Evolutionary conservation across 1,139 yeast species (phyloP).

Genomic region (Geotrichum citri-aurantii): DNA sequence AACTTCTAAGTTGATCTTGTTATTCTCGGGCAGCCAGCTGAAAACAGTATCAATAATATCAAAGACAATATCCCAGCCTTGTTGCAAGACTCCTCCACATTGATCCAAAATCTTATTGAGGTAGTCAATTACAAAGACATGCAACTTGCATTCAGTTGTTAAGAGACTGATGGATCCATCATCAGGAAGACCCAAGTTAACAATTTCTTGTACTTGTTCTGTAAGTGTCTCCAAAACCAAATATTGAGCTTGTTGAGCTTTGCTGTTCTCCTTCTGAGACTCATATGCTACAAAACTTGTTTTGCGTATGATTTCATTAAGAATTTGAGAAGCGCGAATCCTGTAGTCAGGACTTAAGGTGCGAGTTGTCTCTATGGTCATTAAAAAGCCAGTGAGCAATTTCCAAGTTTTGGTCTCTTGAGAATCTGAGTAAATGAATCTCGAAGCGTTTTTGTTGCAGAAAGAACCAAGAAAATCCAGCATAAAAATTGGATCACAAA

Average conservation of each 20-base stretch:
- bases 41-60: slow-evolving; percentile 66
- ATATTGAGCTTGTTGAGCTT: slow-evolving; percentile 17
- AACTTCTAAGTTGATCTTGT: slow-evolving; percentile 33
- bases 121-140: slow-evolving; percentile 55
- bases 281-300: slow-evolving; percentile 28
- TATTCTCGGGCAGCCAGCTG: slow-evolving; percentile 33
- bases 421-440: slow-evolving; percentile 41
- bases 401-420: slow-evolving; percentile 40
- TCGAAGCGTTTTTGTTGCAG: slow-evolving; percentile 45
- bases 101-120: slow-evolving; percentile 68
- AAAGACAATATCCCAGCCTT: slow-evolving; percentile 71
- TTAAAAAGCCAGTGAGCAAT: slow-evolving; percentile 42
- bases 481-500: slow-evolving; percentile 24
- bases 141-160: slow-evolving; percentile 46
- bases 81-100: slow-evolving; percentile 55
- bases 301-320: slow-evolving; percentile 44
- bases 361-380: slow-evolving; percentile 42
- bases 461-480: slow-evolving; percentile 41
- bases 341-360: slow-evolving; percentile 42
- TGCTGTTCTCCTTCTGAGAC: slow-evolving; percentile 5
- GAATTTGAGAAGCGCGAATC: slow-evolving; percentile 44
- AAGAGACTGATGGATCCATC: slow-evolving; percentile 23
- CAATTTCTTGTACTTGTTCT: slow-evolving; percentile 15
- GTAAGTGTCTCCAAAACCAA: slow-evolving; percentile 20
- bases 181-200: slow-evolving; percentile 20